phyloP scores from a whole-genome alignment of 192 early-diverging fungal species.

The Haplosporangium gracile region DNA sequence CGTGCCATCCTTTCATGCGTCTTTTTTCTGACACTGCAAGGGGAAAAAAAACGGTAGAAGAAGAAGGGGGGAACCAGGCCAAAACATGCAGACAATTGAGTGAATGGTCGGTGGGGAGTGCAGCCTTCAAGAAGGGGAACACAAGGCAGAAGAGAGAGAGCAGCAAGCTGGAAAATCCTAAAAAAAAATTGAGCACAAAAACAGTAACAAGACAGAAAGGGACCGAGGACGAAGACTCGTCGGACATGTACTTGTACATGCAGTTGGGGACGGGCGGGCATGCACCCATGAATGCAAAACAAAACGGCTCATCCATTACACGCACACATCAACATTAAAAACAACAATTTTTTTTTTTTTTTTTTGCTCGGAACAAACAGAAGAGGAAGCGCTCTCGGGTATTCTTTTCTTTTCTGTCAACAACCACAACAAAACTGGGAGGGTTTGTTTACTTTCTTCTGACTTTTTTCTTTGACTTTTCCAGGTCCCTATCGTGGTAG shows the following conservation, averaged over 20 bases:
- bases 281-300: no score
- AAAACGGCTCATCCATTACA: no score
- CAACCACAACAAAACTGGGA: not conserved
- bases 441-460: not conserved
- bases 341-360: no score
- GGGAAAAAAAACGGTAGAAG: not conserved
- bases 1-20: not conserved
- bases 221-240: not conserved
- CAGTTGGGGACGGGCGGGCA: no score
- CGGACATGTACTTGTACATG: no score
- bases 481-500: not conserved
- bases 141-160: not conserved
- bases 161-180: not conserved
- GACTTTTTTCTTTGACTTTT: not conserved
- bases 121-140: not conserved
- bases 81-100: not conserved
- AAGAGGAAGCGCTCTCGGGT: not conserved
- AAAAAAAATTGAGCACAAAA: not conserved
- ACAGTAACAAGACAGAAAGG: not conserved
- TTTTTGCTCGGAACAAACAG: not conserved
- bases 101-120: no score
- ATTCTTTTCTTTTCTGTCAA: not conserved
- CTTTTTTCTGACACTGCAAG: not conserved
- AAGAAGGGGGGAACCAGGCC: not conserved
- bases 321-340: no score